phyloP scores from a whole-genome alignment of 169 alveolate genomes.

The Theileria annulata region DNA sequence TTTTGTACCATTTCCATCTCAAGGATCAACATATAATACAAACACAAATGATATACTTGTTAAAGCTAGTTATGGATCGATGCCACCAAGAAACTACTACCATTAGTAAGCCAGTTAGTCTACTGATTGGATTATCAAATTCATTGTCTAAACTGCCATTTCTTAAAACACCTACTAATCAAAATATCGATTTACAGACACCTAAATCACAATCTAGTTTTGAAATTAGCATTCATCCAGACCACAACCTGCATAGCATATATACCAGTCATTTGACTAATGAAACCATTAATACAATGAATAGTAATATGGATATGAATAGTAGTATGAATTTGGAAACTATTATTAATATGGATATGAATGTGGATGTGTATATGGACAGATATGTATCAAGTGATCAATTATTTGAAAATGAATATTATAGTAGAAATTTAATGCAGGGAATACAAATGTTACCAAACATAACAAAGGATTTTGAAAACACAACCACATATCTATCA shows the following conservation, averaged over 20 bases:
- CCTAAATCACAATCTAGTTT: constrained; percentile 1
- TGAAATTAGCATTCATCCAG: background rate
- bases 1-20: constrained; percentile 60
- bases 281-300: too few species aligned
- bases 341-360: background rate
- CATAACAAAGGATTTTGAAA: constrained; percentile 30
- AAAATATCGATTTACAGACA: background rate
- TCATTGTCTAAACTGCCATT: background rate
- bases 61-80: constrained; percentile 65
- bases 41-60: constrained; percentile 61
- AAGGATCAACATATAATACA: constrained; percentile 59
- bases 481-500: constrained; percentile 5
- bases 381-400: background rate
- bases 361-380: background rate
- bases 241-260: background rate
- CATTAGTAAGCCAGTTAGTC: constrained; percentile 23
- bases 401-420: background rate
- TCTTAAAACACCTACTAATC: background rate
- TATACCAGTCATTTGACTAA: too few species aligned
- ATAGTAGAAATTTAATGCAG: background rate
- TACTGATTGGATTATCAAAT: constrained; percentile 29
- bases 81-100: constrained; percentile 50
- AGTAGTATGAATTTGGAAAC: background rate
- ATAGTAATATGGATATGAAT: background rate
- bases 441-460: constrained; percentile 5